Conservation (phyloP, 2,329 filamentous ascomycete species). For the Aspergillus quadrilineatus region DNA sequence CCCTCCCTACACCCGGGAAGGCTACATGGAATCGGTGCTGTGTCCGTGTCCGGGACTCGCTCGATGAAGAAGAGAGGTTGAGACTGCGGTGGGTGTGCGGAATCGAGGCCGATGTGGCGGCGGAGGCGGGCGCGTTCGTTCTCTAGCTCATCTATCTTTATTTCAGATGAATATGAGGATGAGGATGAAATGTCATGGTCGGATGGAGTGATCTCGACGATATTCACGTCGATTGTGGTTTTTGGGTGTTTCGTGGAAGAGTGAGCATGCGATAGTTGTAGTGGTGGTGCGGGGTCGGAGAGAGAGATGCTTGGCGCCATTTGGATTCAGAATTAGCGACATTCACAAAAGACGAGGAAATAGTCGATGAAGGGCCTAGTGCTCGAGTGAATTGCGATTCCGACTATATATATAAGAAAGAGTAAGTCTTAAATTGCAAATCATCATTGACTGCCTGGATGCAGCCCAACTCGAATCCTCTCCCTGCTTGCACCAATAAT, state of each 20-base stretch:
- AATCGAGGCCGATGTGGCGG: conserved; percentile 8
- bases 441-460: not conserved
- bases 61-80: conserved; percentile 14
- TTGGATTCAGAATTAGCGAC: not conserved
- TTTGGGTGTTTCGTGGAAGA: not conserved
- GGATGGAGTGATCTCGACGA: not conserved
- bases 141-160: not conserved
- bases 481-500: not conserved
- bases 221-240: not conserved
- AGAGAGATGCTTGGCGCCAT: not conserved
- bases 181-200: not conserved
- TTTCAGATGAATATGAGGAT: not conserved
- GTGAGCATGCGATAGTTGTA: not conserved
- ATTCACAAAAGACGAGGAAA: too few relatives aligned
- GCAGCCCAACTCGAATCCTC: not conserved
- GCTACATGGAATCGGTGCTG: not conserved
- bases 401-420: too few relatives aligned
- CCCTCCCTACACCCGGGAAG: conserved; percentile 8
- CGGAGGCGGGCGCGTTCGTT: not conserved
- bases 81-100: not conserved
- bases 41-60: not conserved
- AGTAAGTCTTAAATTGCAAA: too few relatives aligned
- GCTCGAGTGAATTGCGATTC: too few relatives aligned
- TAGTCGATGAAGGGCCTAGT: too few relatives aligned
- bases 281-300: not conserved